Percentiles rank a stretch among this genome's conserved stretches.
Conservation (phyloP, 148 eudicot genomes). For the Amaranthus hypochondriacus region DNA sequence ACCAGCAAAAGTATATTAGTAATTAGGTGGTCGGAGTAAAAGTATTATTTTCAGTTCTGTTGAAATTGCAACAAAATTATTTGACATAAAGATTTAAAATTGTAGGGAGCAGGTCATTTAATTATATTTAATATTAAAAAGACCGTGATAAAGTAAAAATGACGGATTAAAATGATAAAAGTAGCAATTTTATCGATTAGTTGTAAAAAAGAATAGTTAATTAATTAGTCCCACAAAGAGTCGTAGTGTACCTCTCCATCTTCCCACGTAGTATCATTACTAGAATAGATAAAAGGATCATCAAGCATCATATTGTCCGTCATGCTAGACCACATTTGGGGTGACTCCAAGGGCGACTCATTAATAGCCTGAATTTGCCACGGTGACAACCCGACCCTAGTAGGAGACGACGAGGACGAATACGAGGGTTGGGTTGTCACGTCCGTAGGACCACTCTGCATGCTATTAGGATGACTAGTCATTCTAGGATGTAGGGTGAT, state of each 20-base stretch:
- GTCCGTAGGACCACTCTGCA: not conserved
- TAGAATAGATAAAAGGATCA: constrained; percentile 3
- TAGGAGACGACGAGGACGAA: not conserved
- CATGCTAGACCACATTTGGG: constrained; percentile 46
- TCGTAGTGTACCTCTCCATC: constrained; percentile 41
- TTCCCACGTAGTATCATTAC: constrained; percentile 14
- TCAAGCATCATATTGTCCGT: constrained; percentile 23
- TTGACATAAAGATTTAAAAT: too few relatives aligned
- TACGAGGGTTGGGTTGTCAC: constrained; percentile 20
- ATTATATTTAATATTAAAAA: too few relatives aligned
- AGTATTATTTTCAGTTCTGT: too few relatives aligned
- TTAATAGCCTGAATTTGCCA: constrained; percentile 71
- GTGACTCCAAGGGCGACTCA: constrained; percentile 61
- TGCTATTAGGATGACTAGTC: constrained; percentile 1
- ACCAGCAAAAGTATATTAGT: too few relatives aligned
- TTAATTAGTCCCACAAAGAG: constrained; percentile 41
- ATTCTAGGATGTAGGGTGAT: not conserved
- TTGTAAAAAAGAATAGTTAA: not conserved
- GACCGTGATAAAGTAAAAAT: too few relatives aligned
- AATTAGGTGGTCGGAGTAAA: not conserved
- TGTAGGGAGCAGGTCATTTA: too few relatives aligned
- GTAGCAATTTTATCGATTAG: not conserved
- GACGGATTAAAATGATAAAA: not conserved
- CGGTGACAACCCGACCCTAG: constrained; percentile 52
- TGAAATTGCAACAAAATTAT: not conserved